Evolutionary conservation across 345 rosid species (phyloP).

Genomic region (Citrus inodora): DNA sequence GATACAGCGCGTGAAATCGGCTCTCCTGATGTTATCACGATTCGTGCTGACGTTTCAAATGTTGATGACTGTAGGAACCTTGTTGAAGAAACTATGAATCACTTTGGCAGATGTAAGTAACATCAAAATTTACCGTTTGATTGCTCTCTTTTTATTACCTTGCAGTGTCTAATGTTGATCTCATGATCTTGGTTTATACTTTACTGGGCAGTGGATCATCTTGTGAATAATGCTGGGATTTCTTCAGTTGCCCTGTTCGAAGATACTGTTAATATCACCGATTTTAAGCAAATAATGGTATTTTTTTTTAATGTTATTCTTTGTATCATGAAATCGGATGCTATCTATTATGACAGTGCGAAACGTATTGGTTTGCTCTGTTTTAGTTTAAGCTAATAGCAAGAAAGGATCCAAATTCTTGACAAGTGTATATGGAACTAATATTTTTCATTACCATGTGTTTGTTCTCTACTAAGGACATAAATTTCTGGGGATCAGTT

Average conservation of each 20-base stretch:
- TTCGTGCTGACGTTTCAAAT: conserved; percentile 45
- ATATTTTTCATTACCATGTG: not conserved
- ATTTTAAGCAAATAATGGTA: conserved; percentile 36
- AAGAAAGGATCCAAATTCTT: not conserved
- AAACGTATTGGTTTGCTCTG: not conserved
- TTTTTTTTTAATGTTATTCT: not conserved
- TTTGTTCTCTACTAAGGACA: conserved; percentile 30
- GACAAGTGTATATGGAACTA: not conserved
- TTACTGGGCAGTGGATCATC: conserved; percentile 40
- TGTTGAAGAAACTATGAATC: conserved; percentile 42
- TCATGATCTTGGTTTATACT: not conserved
- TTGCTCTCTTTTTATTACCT: not conserved
- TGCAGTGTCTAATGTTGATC: not conserved
- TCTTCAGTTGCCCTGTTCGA: conserved; percentile 38
- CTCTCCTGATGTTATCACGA: conserved; percentile 45
- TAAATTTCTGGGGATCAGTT: conserved; percentile 67
- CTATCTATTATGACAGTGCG: not conserved
- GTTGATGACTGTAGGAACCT: conserved; percentile 45
- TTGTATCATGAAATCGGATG: no score
- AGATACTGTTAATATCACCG: conserved; percentile 28
- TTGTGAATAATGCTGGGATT: conserved; percentile 49
- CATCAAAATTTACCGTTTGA: not conserved
- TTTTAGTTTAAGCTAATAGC: not conserved
- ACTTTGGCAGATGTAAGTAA: conserved; percentile 52
- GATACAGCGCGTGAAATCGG: conserved; percentile 41